Conservation (phyloP, 1,284 basidiomycete species). For the Laetiporus sulphureus region DNA sequence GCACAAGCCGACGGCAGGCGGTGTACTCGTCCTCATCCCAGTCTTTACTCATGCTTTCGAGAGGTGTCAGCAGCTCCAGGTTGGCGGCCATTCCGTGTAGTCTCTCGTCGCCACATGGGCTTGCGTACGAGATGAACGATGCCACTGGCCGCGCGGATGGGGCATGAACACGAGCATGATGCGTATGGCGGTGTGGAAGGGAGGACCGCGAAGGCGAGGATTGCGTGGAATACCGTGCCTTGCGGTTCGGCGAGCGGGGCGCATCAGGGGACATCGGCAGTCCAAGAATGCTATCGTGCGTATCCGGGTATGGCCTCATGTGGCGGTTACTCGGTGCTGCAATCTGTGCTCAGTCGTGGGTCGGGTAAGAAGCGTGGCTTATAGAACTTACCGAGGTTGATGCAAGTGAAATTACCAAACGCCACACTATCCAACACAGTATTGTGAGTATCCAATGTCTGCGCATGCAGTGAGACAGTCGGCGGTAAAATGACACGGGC, state of each 20-base stretch:
- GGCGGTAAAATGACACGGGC: conserved; percentile 25
- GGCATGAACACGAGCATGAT: too few relatives aligned
- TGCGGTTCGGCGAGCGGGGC: conserved; percentile 7
- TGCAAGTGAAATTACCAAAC: conserved; percentile 71
- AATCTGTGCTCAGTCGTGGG: too few relatives aligned
- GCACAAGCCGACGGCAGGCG: conserved; percentile 65
- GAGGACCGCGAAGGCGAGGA: too few relatives aligned
- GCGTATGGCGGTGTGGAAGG: too few relatives aligned
- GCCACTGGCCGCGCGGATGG: too few relatives aligned
- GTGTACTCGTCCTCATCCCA: conserved; percentile 54
- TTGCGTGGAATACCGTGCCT: too few relatives aligned
- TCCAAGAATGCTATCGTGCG: not conserved
- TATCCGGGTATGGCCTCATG: too few relatives aligned
- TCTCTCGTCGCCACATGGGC: too few relatives aligned
- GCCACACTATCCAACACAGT: conserved; percentile 52
- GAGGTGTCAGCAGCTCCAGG: conserved; percentile 50
- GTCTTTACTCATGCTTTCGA: conserved; percentile 42
- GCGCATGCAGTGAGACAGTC: conserved; percentile 49
- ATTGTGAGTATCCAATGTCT: conserved; percentile 49
- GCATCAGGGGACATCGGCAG: not conserved
- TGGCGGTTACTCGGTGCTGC: too few relatives aligned
- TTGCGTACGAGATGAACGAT: too few relatives aligned
- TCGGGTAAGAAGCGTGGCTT: not conserved
- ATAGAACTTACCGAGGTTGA: conserved; percentile 39
- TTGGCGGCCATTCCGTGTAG: too few relatives aligned